These are phyloP conservation scores for Cercophora sp. DNA, from an alignment of 495 filamentous ascomycete species.

Conservation along the genomic window DNA sequence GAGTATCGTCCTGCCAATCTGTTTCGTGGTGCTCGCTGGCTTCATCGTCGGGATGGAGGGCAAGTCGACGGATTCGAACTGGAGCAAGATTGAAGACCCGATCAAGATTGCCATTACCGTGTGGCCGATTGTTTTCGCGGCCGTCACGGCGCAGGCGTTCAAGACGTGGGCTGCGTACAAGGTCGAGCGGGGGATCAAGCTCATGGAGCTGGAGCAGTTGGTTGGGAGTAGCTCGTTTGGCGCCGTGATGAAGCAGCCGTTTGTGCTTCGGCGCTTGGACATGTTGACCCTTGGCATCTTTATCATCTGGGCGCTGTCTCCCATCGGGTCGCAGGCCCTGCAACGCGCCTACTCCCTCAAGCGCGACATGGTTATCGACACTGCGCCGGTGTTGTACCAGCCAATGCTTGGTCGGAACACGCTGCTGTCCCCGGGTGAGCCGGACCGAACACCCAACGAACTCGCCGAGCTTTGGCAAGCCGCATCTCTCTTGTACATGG, in stretches of 20 bases:
- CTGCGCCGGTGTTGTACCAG: background rate
- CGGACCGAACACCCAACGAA: background rate
- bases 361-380: background rate
- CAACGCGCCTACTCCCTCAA: background rate
- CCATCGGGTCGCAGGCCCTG: conserved; percentile 9
- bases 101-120: conserved; percentile 15
- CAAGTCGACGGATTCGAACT: background rate
- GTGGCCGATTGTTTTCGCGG: conserved; percentile 18
- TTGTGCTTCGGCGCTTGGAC: conserved; percentile 7
- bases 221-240: conserved; percentile 14
- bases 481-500: background rate
- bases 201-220: conserved; percentile 16
- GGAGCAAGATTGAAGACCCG: conserved; percentile 8
- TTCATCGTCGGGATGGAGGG: conserved; percentile 5
- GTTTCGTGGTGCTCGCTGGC: conserved; percentile 2
- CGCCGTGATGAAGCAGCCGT: conserved; percentile 10
- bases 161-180: conserved; percentile 16
- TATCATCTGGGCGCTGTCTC: conserved; percentile 10
- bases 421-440: conserved; percentile 1
- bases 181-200: conserved; percentile 13
- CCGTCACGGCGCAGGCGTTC: conserved; percentile 14
- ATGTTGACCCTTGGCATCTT: conserved; percentile 8
- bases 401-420: conserved; percentile 2
- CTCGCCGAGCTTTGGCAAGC: background rate
- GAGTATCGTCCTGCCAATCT: conserved; percentile 4